These are phyloP conservation scores for Phytophthora fragariae DNA, from an alignment of 352 stramenopile species.

Conservation along the genomic window DNA sequence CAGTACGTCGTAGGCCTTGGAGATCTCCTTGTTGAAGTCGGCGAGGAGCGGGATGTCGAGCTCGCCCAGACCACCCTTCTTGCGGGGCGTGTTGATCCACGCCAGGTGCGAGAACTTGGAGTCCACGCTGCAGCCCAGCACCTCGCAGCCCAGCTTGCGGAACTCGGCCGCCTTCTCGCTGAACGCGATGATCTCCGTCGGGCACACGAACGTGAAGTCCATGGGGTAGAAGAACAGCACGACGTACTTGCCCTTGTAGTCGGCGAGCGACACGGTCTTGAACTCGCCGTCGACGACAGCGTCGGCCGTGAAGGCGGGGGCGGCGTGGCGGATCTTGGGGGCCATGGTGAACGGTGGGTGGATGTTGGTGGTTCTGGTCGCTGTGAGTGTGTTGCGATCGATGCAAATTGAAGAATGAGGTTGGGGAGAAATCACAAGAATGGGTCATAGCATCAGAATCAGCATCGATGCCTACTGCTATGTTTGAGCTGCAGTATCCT, in stretches of 20 bases:
- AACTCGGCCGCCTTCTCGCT: slow-evolving; percentile 82
- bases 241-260: slow-evolving; percentile 92
- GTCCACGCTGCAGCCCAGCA: slow-evolving; percentile 84
- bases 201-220: slow-evolving; percentile 93
- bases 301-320: slow-evolving; percentile 75
- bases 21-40: slow-evolving; percentile 90
- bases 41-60: slow-evolving; percentile 91
- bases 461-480: background rate
- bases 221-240: slow-evolving; percentile 94
- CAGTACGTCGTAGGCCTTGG: slow-evolving; percentile 84
- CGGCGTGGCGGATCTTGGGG: slow-evolving; percentile 67
- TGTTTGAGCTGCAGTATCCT: background rate
- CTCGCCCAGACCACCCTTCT: slow-evolving; percentile 89
- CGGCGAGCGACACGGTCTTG: slow-evolving; percentile 76
- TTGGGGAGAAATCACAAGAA: too few species aligned
- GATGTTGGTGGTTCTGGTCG: background rate
- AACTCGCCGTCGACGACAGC: slow-evolving; percentile 87
- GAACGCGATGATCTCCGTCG: slow-evolving; percentile 92
- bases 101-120: slow-evolving; percentile 90
- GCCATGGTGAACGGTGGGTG: slow-evolving; percentile 40
- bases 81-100: slow-evolving; percentile 38
- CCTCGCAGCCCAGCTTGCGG: slow-evolving; percentile 66
- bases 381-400: background rate
- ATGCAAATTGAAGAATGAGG: background rate
- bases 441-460: too few species aligned